Conservation (phyloP, 495 filamentous ascomycete genomes). For the Hypoxylon intermedium region DNA sequence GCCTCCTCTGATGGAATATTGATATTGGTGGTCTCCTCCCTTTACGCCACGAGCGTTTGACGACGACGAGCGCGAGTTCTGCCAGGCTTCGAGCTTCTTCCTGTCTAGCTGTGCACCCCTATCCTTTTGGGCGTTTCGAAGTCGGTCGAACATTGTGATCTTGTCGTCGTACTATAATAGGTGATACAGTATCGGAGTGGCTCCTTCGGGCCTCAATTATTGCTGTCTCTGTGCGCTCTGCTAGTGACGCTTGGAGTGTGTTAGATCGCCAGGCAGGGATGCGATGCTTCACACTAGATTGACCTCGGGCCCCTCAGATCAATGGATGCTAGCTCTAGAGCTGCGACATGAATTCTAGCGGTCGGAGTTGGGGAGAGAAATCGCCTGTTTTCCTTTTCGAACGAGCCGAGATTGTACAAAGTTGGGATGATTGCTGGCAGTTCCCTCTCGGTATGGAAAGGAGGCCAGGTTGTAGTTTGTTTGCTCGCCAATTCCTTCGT, state of each 20-base stretch:
- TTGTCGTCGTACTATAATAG: not conserved
- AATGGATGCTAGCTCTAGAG: constrained; percentile 4
- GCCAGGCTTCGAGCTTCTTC: constrained; percentile 44
- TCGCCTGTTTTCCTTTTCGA: too few relatives aligned
- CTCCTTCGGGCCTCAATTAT: not conserved
- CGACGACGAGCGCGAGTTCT: constrained; percentile 36
- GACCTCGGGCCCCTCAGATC: constrained; percentile 21
- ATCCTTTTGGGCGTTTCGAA: constrained; percentile 39
- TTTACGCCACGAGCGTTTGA: constrained; percentile 26
- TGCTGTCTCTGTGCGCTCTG: constrained; percentile 2
- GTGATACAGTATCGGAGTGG: constrained; percentile 9
- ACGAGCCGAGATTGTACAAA: constrained; percentile 1
- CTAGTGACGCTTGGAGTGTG: constrained; percentile 25
- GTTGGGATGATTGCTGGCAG: constrained; percentile 1
- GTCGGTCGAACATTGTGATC: constrained; percentile 41
- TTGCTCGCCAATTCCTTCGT: constrained; percentile 21
- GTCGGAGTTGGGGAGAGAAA: too few relatives aligned
- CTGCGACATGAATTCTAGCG: too few relatives aligned
- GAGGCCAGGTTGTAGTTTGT: constrained; percentile 6
- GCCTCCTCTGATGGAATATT: constrained; percentile 41
- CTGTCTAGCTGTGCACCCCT: constrained; percentile 26
- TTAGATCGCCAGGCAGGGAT: constrained; percentile 36
- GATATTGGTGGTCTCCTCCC: constrained; percentile 39
- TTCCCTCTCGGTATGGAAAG: constrained; percentile 14
- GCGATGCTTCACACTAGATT: constrained; percentile 27